Base-by-base conservation (phyloP, 2,329 filamentous ascomycete species). In the Aspergillus fructus region DNA sequence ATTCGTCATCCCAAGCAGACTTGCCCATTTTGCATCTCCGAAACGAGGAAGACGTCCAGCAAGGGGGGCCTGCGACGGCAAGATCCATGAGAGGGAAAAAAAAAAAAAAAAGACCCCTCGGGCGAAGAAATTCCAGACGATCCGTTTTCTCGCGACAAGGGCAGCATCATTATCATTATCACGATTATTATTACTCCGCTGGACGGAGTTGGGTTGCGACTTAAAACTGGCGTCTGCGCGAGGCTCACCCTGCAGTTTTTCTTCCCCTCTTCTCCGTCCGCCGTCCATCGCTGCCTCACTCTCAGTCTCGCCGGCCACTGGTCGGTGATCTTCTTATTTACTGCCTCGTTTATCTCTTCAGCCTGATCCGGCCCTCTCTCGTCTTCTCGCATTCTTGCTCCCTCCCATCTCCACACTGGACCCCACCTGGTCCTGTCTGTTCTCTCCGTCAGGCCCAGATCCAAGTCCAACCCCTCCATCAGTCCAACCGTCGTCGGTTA, bases 391-490 rank as follows among this genome's bases (percentile, higher is more conserved):
- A 42, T 42, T 46, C 23, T 48, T 52, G 30, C 52, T 24, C 47
- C 53, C 17, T 56, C 27, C 46, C 45, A 54, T 61, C 59, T 50
- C 59, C 61, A 61, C 59, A 53, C 51, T 52, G 53, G 49, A 54
- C 60, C 55, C 59, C 58, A 61, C 58, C 52, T 53, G 48, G 52
- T 51, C 30, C 53, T 51, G 33, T 53, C 42, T 39, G 13, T 55
- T 57, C 58, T 55, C 49, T 55, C 61, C 59, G 49, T 63, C 61
- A 62, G 61, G 59, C 59, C 47, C 55, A 52, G 55, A 62, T 53
- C 34, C 39, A 17, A 12, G 47, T 49, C 34, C 27, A 24, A 21
- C 33, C 30, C 42, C 51, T 37, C 34, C 50, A 49, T 48, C 56
- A 50, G 50, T 58, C 56, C 56, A 58, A 58, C 56, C 46, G 55